Evolutionary conservation across 345 rosid genomes (phyloP), one percentile per base, ranked within the genome.

Genomic region (Gossypium ekmanianum): DNA sequence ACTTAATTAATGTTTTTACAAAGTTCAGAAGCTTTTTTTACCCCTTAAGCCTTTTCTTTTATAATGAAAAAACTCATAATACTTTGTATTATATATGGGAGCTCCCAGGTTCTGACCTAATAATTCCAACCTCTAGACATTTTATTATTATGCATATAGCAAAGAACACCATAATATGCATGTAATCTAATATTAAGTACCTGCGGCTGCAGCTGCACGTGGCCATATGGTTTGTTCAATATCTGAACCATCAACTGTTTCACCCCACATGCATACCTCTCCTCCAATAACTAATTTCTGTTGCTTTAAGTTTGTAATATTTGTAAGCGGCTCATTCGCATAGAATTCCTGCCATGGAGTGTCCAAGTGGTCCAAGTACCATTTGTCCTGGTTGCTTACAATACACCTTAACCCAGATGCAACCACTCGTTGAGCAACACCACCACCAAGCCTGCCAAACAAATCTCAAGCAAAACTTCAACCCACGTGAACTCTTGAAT

Each of bases 211-310:
- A 16, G 90, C 93, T 48, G 93, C 96, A 2, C 92, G 92, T 69
- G 96, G 96, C 96, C 96, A 91, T 77, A 91, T 89, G 51, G 93
- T 91, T 84, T 91, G 92, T 57, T 89, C 78, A 77, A 91, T 86
- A 73, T 89, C 87, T 10, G 96, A 91, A 52, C 76, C 88, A 76
- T 87, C 91, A 67, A 84, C 68, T 58, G 24, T 34, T 84, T 89
- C 94, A 39, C 92, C 97, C 97, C 94, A 91, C 91, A 88, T 88
- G 79, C 97, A 91, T 47, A 89, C 97, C 77, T 91, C 91, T 14
- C 97, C 93, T 39, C 97, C 97, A 43, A 91, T 77, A 78, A 89
- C 89, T 72, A 89, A 79, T 74, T 79, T 80, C 80, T 89, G 86
- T 61, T 83, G 85, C 67, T 81, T 61, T 11, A 54, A 6, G 45